Evolutionary conservation across 1,284 basidiomycete genomes (phyloP), one percentile per base, ranked within the genome.

Genomic region (Rhodotorula sp.): DNA sequence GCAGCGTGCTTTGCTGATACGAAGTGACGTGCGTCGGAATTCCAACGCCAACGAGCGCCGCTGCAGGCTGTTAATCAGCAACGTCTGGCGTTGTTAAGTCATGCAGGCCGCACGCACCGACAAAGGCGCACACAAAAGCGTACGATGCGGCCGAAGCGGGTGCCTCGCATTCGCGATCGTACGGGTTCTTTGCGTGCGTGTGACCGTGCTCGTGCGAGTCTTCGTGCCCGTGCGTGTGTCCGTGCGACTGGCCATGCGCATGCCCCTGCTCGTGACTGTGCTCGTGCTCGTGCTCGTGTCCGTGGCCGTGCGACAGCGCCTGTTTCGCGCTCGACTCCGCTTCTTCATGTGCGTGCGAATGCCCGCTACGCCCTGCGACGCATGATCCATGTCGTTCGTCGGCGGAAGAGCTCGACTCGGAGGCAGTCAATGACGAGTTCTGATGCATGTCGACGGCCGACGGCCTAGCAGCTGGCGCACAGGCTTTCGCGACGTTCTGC

Each of bases 11-110:
- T 5, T 34, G 34, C 34, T 34, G 2, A 5, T 34, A 34, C 34
- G 34, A 34, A 3, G 34, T 34, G n/a, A 68, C 55, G 52, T 64
- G 67, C 7, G 67, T 65, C 12, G 68, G 68, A 46, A 70, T 54
- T 19, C 63, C 65, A 25, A 70, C 60, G 46, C 63, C 53, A 8
- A 54, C 27, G 23, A 70, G 59, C 10, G 63, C 42, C 25, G 49
- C 60, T 61, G 50, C 23, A 8, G 23, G 27, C 16, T 8, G 25
- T 25, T 27, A 34, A 25, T 12, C 4, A 7, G 57, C 34, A 34
- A 34, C 44, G 2, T 19, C 10, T n/a, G 23, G 10, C n/a, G 55
- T 7, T 1, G 41, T n/a, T 1, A 45, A n/a, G 42, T n/a, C 25
- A 21, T 13, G 44, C 23, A 57, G n/a, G 45, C n/a, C n/a, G 25